A percentile compares a stretch with the other conserved stretches of the same genome.
Conservation (phyloP, 78 protist genomes). For the Chrysochromulina parva region DNA sequence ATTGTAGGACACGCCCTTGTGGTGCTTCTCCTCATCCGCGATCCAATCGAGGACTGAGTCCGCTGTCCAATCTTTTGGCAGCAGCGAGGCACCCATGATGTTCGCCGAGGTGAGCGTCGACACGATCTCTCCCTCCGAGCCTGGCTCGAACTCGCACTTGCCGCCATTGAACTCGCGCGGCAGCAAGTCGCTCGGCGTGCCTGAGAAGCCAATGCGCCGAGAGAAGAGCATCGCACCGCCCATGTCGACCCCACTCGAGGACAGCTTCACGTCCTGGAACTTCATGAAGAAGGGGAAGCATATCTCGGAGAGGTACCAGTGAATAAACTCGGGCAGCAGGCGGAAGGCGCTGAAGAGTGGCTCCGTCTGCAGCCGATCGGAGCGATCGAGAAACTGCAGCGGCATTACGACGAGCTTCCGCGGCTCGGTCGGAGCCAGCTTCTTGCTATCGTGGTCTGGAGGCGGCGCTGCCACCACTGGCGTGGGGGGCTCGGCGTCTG, state of each 20-base stretch:
- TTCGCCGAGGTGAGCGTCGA: background rate
- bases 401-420: slow-evolving; percentile 11
- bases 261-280: slow-evolving; percentile 51
- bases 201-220: slow-evolving; percentile 60
- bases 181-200: slow-evolving; percentile 62
- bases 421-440: too few relatives aligned
- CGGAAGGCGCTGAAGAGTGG: slow-evolving; percentile 8
- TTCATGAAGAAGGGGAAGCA: slow-evolving; percentile 58
- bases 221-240: slow-evolving; percentile 49
- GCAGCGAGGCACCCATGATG: background rate
- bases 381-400: slow-evolving; percentile 1
- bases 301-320: slow-evolving; percentile 49
- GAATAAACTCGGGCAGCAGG: slow-evolving; percentile 34
- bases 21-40: background rate
- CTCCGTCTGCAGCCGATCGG: slow-evolving; percentile 36
- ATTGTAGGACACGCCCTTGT: too few relatives aligned
- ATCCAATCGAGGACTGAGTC: background rate
- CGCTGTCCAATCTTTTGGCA: background rate
- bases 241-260: slow-evolving; percentile 48
- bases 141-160: slow-evolving; percentile 35
- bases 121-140: slow-evolving; percentile 11
- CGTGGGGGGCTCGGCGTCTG: too few relatives aligned
- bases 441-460: background rate
- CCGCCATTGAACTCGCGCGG: slow-evolving; percentile 44
- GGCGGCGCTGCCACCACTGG: background rate